Conservation (phyloP, 164 flowering plant species). For the Vitis rupestris region DNA sequence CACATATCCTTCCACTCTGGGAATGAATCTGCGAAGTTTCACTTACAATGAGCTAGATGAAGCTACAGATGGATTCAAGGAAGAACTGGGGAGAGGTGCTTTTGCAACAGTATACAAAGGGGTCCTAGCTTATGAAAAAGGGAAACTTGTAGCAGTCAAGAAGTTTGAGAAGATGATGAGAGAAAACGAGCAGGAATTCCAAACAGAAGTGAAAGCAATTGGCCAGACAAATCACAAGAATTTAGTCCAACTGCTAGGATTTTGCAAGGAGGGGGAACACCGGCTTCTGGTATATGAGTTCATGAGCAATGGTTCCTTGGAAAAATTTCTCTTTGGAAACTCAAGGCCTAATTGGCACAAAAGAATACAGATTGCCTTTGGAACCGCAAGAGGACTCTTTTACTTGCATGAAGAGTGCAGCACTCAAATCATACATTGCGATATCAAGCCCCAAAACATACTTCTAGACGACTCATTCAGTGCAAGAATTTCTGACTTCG, state of each 20-base stretch:
- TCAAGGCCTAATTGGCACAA: slow-evolving; percentile 25
- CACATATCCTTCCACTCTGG: background rate
- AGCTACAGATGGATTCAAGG: slow-evolving; percentile 33
- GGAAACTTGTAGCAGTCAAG: slow-evolving; percentile 24
- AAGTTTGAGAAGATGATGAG: slow-evolving; percentile 20
- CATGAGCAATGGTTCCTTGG: slow-evolving; percentile 38
- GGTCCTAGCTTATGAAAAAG: background rate
- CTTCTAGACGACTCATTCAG: slow-evolving; percentile 24
- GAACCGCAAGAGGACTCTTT: slow-evolving; percentile 32
- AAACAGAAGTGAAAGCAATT: slow-evolving; percentile 32
- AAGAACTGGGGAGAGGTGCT: slow-evolving; percentile 35
- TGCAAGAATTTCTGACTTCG: slow-evolving; percentile 29
- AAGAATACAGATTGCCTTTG: slow-evolving; percentile 30
- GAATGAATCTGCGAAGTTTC: slow-evolving; percentile 20
- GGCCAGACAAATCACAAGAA: slow-evolving; percentile 40
- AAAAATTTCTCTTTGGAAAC: slow-evolving; percentile 22
- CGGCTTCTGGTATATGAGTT: slow-evolving; percentile 44
- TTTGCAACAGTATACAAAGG: slow-evolving; percentile 37
- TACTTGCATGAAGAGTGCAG: slow-evolving; percentile 47
- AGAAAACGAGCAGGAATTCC: slow-evolving; percentile 32
- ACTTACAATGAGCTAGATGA: slow-evolving; percentile 23
- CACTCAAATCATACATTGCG: slow-evolving; percentile 43
- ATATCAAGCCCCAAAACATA: slow-evolving; percentile 40
- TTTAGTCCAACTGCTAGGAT: slow-evolving; percentile 34
- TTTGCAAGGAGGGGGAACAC: slow-evolving; percentile 36